A percentile compares a stretch with the other conserved stretches of the same genome.
phyloP scores from a whole-genome alignment of 2,329 filamentous ascomycete genomes.

The Phoma sp. region DNA sequence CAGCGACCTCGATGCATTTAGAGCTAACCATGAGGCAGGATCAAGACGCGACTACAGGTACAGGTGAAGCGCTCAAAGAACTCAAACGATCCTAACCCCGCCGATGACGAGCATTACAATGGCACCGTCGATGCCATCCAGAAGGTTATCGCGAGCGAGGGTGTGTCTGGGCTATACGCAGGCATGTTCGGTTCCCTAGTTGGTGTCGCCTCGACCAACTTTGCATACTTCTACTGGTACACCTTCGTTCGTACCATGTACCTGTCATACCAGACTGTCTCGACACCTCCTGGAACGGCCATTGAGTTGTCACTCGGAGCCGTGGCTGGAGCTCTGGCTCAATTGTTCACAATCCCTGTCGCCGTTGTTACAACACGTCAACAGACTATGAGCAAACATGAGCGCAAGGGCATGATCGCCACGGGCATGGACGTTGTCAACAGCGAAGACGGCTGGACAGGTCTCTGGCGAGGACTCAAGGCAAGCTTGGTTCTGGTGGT shows the following conservation, averaged over 20 bases:
- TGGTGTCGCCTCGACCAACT: slow-evolving; percentile 96
- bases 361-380: slow-evolving; percentile 95
- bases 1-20: background rate
- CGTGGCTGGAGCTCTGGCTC: slow-evolving; percentile 85
- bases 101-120: slow-evolving; percentile 75
- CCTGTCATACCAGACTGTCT: slow-evolving; percentile 63
- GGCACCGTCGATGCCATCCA: slow-evolving; percentile 88
- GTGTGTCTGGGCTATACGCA: slow-evolving; percentile 81
- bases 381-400: slow-evolving; percentile 85
- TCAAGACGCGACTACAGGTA: slow-evolving; percentile 96
- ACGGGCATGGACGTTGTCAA: slow-evolving; percentile 89
- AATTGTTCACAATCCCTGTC: slow-evolving; percentile 95
- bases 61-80: slow-evolving; percentile 73
- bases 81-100: slow-evolving; percentile 48
- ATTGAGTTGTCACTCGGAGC: slow-evolving; percentile 87
- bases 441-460: slow-evolving; percentile 86
- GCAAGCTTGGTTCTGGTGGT: slow-evolving; percentile 94
- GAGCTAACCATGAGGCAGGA: slow-evolving; percentile 60
- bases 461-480: slow-evolving; percentile 94
- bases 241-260: slow-evolving; percentile 86
- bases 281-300: slow-evolving; percentile 75
- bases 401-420: slow-evolving; percentile 84
- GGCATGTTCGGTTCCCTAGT: slow-evolving; percentile 87
- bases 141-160: slow-evolving; percentile 84
- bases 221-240: slow-evolving; percentile 99